Evolutionary conservation across 805 yeast genomes (phyloP), one percentile per base, ranked within the genome.

Genomic region (Candida golubevii): DNA sequence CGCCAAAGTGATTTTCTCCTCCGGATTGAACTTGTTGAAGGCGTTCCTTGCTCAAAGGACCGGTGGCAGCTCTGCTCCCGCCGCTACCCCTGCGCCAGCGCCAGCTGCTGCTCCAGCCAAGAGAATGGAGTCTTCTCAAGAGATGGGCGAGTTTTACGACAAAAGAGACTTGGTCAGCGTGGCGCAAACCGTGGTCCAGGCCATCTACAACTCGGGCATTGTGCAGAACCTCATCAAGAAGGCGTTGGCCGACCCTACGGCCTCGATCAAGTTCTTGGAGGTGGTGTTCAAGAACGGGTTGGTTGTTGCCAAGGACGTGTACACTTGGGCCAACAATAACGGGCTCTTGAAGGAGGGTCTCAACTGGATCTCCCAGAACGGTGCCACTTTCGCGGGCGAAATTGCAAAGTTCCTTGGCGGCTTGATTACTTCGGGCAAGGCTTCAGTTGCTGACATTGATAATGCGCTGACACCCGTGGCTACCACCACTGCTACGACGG

Each of bases 221-320:
- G 61, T 69, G 27, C 53, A 51, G 39, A 35, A 47, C 35, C 58
- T 68, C 41, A 45, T 70, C 45, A 50, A 59, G 46, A 67, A 65
- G 57, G 67, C 63, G 29, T 54, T 65, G 51, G 63, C 64, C 33
- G 62, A 71, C 61, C 75, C 75, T 42, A 42, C 48, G 32, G 62
- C 64, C 34, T 49, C 69, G 38, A 51, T 69, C 40, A 44, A 51
- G 29, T 63, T 66, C 51, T 61, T 68, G 52, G 55, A 63, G 35
- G 50, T 64, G 34, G 70, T 62, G 35, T 61, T 67, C 46, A 51
- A 60, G 48, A 55, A 57, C 37, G 74, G 72, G 38, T 39, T 62
- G 38, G 66, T 62, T 34, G 47, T 62, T 31, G 63, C 51, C 38
- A 63, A 63, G 58, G 72, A 69, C 38, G 45, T 68, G 33, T 66